A percentile compares a stretch with the other conserved stretches of the same genome.
These are phyloP conservation scores for Pichia insulana DNA, from an alignment of 805 yeast species.

Conservation along the genomic window DNA sequence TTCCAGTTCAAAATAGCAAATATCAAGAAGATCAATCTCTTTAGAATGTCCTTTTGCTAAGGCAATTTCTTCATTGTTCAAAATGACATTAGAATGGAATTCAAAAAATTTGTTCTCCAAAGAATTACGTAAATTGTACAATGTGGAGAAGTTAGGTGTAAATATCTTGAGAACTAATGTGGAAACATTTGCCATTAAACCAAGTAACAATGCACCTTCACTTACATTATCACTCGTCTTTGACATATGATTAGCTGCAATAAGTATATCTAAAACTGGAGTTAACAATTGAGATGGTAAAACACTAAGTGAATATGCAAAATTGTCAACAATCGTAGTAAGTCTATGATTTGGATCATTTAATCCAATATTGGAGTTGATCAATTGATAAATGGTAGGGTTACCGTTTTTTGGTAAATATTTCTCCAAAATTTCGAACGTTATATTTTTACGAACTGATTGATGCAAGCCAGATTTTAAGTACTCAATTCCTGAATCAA, in stretches of 20 bases:
- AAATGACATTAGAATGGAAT: constrained; percentile 71
- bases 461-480: constrained; percentile 50
- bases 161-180: constrained; percentile 63
- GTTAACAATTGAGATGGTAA: constrained; percentile 78
- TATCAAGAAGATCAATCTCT: constrained; percentile 71
- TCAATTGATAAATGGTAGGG: constrained; percentile 66
- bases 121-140: constrained; percentile 66
- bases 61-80: constrained; percentile 81
- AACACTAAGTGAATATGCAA: constrained; percentile 61
- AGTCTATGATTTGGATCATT: constrained; percentile 76
- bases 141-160: constrained; percentile 84
- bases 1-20: constrained; percentile 72
- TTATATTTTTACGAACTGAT: constrained; percentile 54
- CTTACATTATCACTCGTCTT: constrained; percentile 59
- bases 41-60: constrained; percentile 71
- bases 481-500: constrained; percentile 61
- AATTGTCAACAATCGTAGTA: constrained; percentile 69
- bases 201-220: constrained; percentile 71
- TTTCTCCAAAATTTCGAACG: constrained; percentile 52
- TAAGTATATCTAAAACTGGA: constrained; percentile 69
- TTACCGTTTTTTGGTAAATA: constrained; percentile 64
- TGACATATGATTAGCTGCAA: constrained; percentile 73
- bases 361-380: constrained; percentile 31
- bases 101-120: constrained; percentile 81
- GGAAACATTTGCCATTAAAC: constrained; percentile 72